These are phyloP conservation scores for Alloteropsis angusta DNA, from an alignment of 202 grass and related monocot genomes.

Conservation along the genomic window DNA sequence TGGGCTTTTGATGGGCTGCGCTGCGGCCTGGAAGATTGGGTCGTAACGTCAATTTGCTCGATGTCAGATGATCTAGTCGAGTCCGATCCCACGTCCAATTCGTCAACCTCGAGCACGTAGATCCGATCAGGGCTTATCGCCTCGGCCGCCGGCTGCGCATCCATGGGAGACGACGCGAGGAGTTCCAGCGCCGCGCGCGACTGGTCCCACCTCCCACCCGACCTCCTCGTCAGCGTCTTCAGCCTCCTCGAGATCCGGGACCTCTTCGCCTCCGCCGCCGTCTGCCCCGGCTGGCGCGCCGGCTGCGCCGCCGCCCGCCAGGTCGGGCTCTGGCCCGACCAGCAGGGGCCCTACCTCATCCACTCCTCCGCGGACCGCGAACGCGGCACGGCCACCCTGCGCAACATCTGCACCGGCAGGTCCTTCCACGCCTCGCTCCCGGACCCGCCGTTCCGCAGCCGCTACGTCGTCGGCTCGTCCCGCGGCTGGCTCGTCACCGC, in stretches of 20 bases:
- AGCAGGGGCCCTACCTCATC: background rate
- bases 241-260: background rate
- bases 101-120: no score
- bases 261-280: background rate
- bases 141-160: no score
- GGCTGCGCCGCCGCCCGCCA: no score
- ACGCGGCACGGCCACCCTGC: background rate
- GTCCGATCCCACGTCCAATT: no score
- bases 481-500: background rate
- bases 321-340: background rate
- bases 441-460: background rate
- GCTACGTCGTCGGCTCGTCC: background rate
- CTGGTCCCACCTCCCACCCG: no score
- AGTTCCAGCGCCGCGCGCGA: no score
- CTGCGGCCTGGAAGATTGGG: no score
- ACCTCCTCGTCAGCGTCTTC: background rate
- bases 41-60: no score
- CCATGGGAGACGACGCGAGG: no score
- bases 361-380: background rate
- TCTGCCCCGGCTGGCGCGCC: background rate
- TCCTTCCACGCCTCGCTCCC: background rate
- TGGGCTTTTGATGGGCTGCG: no score
- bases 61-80: no score
- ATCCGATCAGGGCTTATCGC: no score
- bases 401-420: background rate